Conservation (phyloP, 495 filamentous ascomycete genomes). For the Tuber microsphaerosporum region DNA sequence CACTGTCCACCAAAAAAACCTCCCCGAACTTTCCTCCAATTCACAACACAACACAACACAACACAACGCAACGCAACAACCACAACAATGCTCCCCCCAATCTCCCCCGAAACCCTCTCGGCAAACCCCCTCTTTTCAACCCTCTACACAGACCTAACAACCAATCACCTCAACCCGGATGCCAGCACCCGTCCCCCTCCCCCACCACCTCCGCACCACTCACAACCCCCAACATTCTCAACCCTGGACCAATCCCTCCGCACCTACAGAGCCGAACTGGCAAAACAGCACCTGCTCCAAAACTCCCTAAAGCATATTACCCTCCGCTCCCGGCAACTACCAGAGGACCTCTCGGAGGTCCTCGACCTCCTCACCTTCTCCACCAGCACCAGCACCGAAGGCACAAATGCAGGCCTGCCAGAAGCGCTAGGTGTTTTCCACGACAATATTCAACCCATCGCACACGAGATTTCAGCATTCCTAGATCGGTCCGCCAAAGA, state of each 20-base stretch:
- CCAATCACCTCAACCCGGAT: constrained; percentile 31
- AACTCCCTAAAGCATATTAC: constrained; percentile 28
- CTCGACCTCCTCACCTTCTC: constrained; percentile 31
- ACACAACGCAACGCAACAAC: background rate
- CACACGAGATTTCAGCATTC: constrained; percentile 25
- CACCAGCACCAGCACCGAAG: constrained; percentile 11
- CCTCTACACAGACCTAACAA: constrained; percentile 36
- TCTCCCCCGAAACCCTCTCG: constrained; percentile 25
- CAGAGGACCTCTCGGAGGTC: constrained; percentile 39
- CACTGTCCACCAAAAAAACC: background rate
- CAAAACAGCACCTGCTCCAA: constrained; percentile 35
- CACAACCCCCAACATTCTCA: constrained; percentile 3
- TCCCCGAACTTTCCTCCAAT: background rate
- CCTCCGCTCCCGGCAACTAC: constrained; percentile 13
- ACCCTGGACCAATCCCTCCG: constrained; percentile 30
- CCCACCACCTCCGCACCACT: constrained; percentile 37
- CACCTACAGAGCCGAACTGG: constrained; percentile 39
- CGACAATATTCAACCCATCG: constrained; percentile 27
- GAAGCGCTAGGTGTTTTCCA: constrained; percentile 35
- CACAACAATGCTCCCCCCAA: constrained; percentile 35
- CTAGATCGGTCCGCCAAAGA: constrained; percentile 23
- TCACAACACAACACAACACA: background rate
- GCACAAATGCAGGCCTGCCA: constrained; percentile 15
- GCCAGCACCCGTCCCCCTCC: constrained; percentile 28
- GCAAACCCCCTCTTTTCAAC: constrained; percentile 34